These are phyloP conservation scores for Tolypocladium paradoxum DNA, from an alignment of 2,329 filamentous ascomycete genomes.

Conservation along the genomic window DNA sequence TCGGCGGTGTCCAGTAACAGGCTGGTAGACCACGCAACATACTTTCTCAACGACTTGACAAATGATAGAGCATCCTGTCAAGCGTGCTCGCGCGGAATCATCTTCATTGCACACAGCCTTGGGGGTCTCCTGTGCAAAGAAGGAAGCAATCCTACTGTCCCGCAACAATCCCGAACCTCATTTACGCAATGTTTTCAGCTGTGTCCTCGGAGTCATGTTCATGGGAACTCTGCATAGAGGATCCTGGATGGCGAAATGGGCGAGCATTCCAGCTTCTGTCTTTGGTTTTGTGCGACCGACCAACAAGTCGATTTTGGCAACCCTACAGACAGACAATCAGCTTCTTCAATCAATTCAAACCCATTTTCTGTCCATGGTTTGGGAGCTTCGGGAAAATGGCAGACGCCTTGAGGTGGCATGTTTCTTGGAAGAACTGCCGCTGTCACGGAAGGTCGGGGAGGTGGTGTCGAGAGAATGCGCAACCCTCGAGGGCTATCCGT, in stretches of 20 bases:
- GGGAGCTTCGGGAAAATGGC: slow-evolving; percentile 6
- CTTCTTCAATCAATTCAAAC: slow-evolving; percentile 13
- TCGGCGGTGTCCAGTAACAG: slow-evolving; percentile 11
- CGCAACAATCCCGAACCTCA: slow-evolving; percentile 17
- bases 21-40: slow-evolving; percentile 17
- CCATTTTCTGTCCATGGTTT: slow-evolving; percentile 17
- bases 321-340: slow-evolving; percentile 15
- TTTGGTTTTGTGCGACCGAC: slow-evolving; percentile 19
- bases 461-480: slow-evolving; percentile 20
- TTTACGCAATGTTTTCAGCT: slow-evolving; percentile 16
- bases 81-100: slow-evolving; percentile 14
- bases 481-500: slow-evolving; percentile 15
- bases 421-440: slow-evolving; percentile 24
- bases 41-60: slow-evolving; percentile 17
- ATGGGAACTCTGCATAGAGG: slow-evolving; percentile 27
- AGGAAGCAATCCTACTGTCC: slow-evolving; percentile 21
- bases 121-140: slow-evolving; percentile 30
- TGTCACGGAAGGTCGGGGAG: slow-evolving; percentile 10
- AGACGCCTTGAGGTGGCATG: slow-evolving; percentile 16
- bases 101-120: slow-evolving; percentile 27
- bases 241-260: slow-evolving; percentile 22
- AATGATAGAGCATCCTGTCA: slow-evolving; percentile 9
- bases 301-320: slow-evolving; percentile 17
- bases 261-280: slow-evolving; percentile 13
- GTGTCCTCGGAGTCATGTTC: slow-evolving; percentile 20